Evolutionary conservation across 2,329 filamentous ascomycete species (phyloP), one percentile per base, ranked within the genome.

Genomic region (Botrytis hyacinthi): DNA sequence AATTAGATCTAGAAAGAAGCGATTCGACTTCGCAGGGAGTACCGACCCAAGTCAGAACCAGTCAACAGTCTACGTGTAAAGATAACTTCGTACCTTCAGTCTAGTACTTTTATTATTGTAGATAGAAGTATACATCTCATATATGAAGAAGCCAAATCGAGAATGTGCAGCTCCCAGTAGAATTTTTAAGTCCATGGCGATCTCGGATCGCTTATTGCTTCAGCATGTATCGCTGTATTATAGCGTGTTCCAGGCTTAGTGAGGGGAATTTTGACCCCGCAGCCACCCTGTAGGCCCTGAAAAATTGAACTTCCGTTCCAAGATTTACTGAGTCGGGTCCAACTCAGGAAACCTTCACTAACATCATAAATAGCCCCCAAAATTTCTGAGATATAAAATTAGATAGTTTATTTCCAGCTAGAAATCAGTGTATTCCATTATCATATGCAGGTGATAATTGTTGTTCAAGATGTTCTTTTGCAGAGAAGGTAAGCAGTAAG

Each of bases 41-140:
- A 48, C 10, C 0, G 22, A 22, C 3, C 10, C 20, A 22, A 26
- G 5, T 20, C 9, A 48, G 46, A 12, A 0, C 22, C 22, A 4
- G 46, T 12, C 9, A 9, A 1, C 3, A 10, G 20, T 48, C 9
- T 26, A 26, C 8, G 8, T 26, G 8, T 8, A 26, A 48, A 26
- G 7, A 26, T 48, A 12, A 4, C 22, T 26, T 4, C 5, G 12
- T 0, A 22, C 8, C 22, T 12, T 26, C 8, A 48, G 4, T 48
- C 46, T 26, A 22, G 1, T 3, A 2, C 10, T 0, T 0, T 9
- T 22, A 20, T 0, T 3, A 9, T 22, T 0, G 20, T 26, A 48
- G 46, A 46, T 26, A 3, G 5, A 51, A n/a, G 4, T 16, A n/a
- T 14, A 16, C 16, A 0, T n/a, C 14, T 16, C 5, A 6, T n/a